Conservation (phyloP, 2,329 filamentous ascomycete species). For the Balansia obtecta region DNA sequence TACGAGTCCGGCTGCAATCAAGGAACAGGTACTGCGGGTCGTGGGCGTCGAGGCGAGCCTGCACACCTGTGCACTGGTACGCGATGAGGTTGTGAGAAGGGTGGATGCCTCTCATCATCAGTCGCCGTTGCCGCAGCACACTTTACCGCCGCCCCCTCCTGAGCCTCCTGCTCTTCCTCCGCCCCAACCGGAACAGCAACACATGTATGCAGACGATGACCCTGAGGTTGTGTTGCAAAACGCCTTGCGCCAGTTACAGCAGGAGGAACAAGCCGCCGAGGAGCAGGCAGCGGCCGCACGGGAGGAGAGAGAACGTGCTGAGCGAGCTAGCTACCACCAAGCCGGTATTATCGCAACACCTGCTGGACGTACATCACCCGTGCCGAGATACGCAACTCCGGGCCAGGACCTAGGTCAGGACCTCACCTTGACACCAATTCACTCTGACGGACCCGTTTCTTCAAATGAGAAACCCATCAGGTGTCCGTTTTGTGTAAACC, state of each 20-base stretch:
- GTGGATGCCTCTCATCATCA: slow-evolving; percentile 14
- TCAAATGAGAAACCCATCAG: slow-evolving; percentile 37
- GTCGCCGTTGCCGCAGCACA: slow-evolving; percentile 10
- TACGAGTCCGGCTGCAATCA: slow-evolving; percentile 46
- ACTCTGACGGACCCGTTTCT: slow-evolving; percentile 33
- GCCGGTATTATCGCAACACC: slow-evolving; percentile 22
- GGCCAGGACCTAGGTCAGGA: slow-evolving; percentile 25
- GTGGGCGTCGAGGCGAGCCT: slow-evolving; percentile 43
- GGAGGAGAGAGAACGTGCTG: slow-evolving; percentile 38
- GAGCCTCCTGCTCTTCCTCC: slow-evolving; percentile 10
- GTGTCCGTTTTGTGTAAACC: slow-evolving; percentile 50
- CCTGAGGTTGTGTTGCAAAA: slow-evolving; percentile 47
- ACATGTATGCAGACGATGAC: slow-evolving; percentile 38
- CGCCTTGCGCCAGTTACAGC: slow-evolving; percentile 44
- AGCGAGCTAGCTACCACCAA: slow-evolving; percentile 22
- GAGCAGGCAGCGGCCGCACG: slow-evolving; percentile 42
- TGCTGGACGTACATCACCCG: slow-evolving; percentile 15
- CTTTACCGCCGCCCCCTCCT: slow-evolving; percentile 9
- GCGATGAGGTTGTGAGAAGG: slow-evolving; percentile 41
- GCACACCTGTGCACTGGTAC: slow-evolving; percentile 41
- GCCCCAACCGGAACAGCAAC: not conserved
- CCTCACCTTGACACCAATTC: slow-evolving; percentile 42
- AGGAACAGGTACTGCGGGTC: slow-evolving; percentile 42
- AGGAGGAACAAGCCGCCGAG: slow-evolving; percentile 46
- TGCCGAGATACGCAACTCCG: slow-evolving; percentile 22